Evolutionary conservation across 176 grass and related monocot species (phyloP), one percentile per base, ranked within the genome.

Genomic region (Miscanthus lutarioriparius): DNA sequence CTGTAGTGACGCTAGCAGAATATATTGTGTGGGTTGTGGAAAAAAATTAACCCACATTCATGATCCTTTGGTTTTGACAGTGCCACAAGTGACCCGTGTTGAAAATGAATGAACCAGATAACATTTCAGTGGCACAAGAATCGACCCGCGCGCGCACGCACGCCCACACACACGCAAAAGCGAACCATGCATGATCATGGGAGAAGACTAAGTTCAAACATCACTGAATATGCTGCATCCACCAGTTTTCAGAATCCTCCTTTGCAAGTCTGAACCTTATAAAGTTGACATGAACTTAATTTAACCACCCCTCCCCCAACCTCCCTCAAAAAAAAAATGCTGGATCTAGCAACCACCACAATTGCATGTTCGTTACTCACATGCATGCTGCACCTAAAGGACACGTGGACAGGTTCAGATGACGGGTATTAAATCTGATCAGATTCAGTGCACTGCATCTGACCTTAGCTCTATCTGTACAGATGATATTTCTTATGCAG

Each of bases 371-470:
- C 44, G 17, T 82, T 76, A 6, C 83, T 82, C 64, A 76, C 67
- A 62, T 82, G 67, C 66, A 67, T 27, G 56, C 10, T 74, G 33
- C 33, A 65, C 8, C 43, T 36, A 8, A 4, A 45, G 27, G 80
- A 26, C 45, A 28, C 28, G 43, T n/a, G 36, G 74, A 77, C 83
- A 83, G 11, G 36, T 78, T 80, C 17, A n/a, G 5, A 16, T 63
- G 7, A 47, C 27, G 65, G 7, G 45, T 14, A 67, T 66, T 83
- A 30, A 72, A 58, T 64, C 38, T 17, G 3, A 54, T 54, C 22
- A 5, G n/a, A 70, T 71, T 59, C 36, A 85, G 80, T 79, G 30
- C 84, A 79, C 54, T 83, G 88, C 37, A 90, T 40, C 88, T 90
- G 84, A 19, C 72, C 79, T 33, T 83, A 67, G 10, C 41, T 89